Percentiles rank a stretch among this genome's conserved stretches.
phyloP scores from a whole-genome alignment of 169 alveolate genomes.

The Gregarina niphandrodes region DNA sequence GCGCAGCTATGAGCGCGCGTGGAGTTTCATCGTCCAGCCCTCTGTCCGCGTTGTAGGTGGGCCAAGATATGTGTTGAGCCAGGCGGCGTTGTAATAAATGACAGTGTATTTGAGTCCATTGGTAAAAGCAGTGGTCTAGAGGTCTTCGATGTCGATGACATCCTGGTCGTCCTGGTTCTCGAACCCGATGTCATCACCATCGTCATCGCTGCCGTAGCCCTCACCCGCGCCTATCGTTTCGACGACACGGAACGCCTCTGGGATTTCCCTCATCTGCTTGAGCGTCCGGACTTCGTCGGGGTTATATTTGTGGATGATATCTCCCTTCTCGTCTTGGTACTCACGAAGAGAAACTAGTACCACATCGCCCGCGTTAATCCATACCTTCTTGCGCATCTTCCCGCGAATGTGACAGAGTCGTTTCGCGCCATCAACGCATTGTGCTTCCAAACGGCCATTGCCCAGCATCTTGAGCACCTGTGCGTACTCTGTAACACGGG shows the following conservation, averaged over 20 bases:
- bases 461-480: slow-evolving; percentile 89
- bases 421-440: slow-evolving; percentile 84
- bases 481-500: slow-evolving; percentile 69
- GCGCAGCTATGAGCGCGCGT: no score
- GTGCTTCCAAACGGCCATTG: slow-evolving; percentile 86
- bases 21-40: no score
- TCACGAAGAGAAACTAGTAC: slow-evolving; percentile 82
- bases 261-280: slow-evolving; percentile 82
- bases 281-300: slow-evolving; percentile 89
- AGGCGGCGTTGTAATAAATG: no score
- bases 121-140: no score
- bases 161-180: slow-evolving; percentile 56
- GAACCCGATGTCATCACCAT: slow-evolving; percentile 50
- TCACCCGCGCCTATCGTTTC: slow-evolving; percentile 58
- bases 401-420: slow-evolving; percentile 92
- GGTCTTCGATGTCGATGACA: slow-evolving; percentile 20
- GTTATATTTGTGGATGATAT: slow-evolving; percentile 75
- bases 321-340: slow-evolving; percentile 90
- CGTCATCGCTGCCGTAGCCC: slow-evolving; percentile 58
- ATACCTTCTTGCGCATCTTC: slow-evolving; percentile 83
- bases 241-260: slow-evolving; percentile 75
- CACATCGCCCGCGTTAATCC: slow-evolving; percentile 90
- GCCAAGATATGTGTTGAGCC: no score
- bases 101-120: no score
- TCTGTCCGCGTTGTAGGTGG: no score